phyloP scores from a whole-genome alignment of 2,329 filamentous ascomycete genomes.

The Hirsutella minnesotensis region DNA sequence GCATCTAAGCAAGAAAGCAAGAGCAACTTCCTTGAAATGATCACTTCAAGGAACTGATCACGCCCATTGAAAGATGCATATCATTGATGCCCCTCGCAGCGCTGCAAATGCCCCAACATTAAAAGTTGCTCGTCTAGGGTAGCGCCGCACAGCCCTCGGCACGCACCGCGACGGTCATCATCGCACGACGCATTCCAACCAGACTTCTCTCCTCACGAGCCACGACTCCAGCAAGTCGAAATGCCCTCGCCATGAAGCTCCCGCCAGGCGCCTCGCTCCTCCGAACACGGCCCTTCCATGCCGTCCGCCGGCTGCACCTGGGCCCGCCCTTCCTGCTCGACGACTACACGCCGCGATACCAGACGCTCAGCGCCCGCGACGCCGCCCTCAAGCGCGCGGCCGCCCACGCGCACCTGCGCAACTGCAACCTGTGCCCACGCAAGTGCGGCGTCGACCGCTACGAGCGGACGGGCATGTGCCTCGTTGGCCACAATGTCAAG shows the following conservation, averaged over 20 bases:
- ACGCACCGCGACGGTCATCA: too few species aligned
- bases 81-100: too few species aligned
- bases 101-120: too few species aligned
- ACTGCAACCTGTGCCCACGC: conserved; percentile 74
- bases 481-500: conserved; percentile 65
- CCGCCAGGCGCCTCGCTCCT: neutral
- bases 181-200: too few species aligned
- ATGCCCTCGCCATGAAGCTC: neutral
- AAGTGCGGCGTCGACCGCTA: conserved; percentile 72
- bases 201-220: too few species aligned
- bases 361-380: conserved; percentile 54
- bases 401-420: conserved; percentile 62
- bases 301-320: conserved; percentile 29
- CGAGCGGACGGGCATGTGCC: conserved; percentile 64
- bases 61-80: too few species aligned
- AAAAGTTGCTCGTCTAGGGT: too few species aligned
- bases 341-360: conserved; percentile 62
- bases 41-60: too few species aligned
- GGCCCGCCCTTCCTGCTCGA: conserved; percentile 60
- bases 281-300: neutral
- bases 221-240: too few species aligned
- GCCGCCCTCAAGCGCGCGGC: conserved; percentile 60
- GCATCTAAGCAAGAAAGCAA: too few species aligned
- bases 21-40: too few species aligned
- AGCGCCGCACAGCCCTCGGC: too few species aligned